These are phyloP conservation scores for Candida pini DNA, from an alignment of 805 yeast species.

Conservation along the genomic window DNA sequence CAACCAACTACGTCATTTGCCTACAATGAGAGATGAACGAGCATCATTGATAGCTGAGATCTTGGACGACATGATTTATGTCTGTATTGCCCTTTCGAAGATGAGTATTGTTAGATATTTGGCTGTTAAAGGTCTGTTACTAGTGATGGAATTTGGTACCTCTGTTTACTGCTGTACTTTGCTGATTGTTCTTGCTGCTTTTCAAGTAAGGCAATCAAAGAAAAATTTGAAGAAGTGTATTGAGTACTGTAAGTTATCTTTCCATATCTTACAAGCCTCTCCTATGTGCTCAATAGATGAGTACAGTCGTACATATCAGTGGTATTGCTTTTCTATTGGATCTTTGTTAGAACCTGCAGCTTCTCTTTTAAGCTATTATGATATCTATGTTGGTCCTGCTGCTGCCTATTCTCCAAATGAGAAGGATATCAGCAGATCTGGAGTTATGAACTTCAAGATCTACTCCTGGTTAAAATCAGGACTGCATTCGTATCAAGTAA, in stretches of 20 bases:
- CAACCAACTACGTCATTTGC: conserved; percentile 23
- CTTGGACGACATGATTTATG: conserved; percentile 33
- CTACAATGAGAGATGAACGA: conserved; percentile 23
- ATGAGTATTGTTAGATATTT: conserved; percentile 27
- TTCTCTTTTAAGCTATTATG: conserved; percentile 24
- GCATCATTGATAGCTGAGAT: conserved; percentile 34
- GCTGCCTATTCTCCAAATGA: conserved; percentile 4
- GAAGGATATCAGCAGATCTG: conserved; percentile 1
- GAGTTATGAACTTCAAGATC: conserved; percentile 9
- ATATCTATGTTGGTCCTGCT: conserved; percentile 11
- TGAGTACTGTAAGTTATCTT: conserved; percentile 37
- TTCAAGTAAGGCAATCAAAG: conserved; percentile 24
- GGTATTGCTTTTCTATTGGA: conserved; percentile 38
- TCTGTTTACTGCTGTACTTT: conserved; percentile 36
- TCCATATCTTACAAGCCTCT: conserved; percentile 29
- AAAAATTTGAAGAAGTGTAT: conserved; percentile 32
- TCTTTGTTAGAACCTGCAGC: conserved; percentile 36
- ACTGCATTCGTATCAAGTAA: conserved; percentile 4
- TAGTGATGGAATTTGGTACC: conserved; percentile 35
- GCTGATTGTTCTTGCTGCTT: conserved; percentile 34
- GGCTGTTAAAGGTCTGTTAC: conserved; percentile 28
- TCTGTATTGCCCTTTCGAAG: conserved; percentile 26
- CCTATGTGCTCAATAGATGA: conserved; percentile 29
- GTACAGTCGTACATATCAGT: conserved; percentile 35
- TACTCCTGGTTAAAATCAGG: conserved; percentile 13